Base-by-base conservation (phyloP, 805 yeast species). In the Teunomyces kruisii region DNA sequence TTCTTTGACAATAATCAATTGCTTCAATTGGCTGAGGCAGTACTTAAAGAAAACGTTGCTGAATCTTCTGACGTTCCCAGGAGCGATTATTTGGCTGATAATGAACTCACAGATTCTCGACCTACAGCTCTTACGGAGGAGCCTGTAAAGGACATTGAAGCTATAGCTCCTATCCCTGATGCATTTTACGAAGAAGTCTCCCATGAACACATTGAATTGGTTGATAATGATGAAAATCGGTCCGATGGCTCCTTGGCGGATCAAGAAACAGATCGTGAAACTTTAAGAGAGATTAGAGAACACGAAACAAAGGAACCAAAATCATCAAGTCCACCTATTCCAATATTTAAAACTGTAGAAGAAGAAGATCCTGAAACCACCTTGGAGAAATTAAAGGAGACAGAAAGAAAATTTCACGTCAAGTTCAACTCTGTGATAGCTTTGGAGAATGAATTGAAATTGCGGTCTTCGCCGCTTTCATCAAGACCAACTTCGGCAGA, bases 281-380 rank as follows among this genome's bases (percentile, higher is more conserved):
- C 43, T 16, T 9, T 30, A 40, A 43, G 43, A 43, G 39, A 46
- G 28, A 37, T 26, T 8, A 15, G 46, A 31, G 15, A 24, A 37
- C 38, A 29, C 27, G 45, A 28, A 33, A 47, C 13, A 39, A 28
- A 29, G 12, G 16, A 30, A 24, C 42, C 13, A 9, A 14, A 57
- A 54, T 37, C 68, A 29, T 39, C 43, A 9, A 36, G 31, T 29
- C 45, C 33, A 19, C 29, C 30, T 4, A 40, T 52, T 4, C 70
- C 70, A 1, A 35, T 56, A 3, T 66, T 66, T 53, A 58, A 44
- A 45, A 58, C 70, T 1, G 48, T 66, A 5, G 40, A 52, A 33
- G 53, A 50, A 15, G 68, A 65, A 48, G 51, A 52, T 10, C 66
- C 67, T 9, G 57, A 60, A 40, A 53, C 37, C 0, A 52, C 53